Percentiles rank a stretch among this genome's conserved stretches.
Conservation (phyloP, 139 green algal genomes). For the Zygnema cylindricum region DNA sequence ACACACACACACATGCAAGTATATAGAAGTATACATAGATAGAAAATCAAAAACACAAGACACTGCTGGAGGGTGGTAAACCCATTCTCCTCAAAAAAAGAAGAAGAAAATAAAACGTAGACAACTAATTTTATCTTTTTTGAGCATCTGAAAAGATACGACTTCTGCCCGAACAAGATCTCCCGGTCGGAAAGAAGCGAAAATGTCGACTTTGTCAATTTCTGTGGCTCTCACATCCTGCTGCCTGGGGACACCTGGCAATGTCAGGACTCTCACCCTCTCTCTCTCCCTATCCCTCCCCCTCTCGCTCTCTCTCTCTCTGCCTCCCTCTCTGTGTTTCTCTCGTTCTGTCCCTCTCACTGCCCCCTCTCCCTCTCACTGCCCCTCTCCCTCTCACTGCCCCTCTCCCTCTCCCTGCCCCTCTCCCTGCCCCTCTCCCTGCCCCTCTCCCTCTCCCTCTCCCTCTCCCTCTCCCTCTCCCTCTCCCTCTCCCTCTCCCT, state of each 20-base stretch:
- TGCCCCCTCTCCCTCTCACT: too few species aligned
- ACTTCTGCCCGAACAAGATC: conserved; percentile 82
- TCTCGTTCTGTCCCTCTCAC: neutral
- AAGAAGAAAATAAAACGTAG: neutral
- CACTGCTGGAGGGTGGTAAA: neutral
- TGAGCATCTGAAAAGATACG: conserved; percentile 13
- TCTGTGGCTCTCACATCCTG: conserved; percentile 75
- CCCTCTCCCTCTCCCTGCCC: too few species aligned
- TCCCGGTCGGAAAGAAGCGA: conserved; percentile 85
- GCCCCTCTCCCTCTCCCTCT: too few species aligned
- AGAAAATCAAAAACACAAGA: neutral
- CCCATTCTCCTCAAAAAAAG: neutral
- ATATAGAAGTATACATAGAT: neutral
- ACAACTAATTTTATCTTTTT: conserved; percentile 5
- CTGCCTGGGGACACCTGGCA: conserved; percentile 26
- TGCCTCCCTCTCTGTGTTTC: too few species aligned
- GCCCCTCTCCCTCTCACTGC: too few species aligned
- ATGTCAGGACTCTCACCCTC: neutral
- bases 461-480: too few species aligned
- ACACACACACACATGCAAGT: too few species aligned
- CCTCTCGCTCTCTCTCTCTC: too few species aligned
- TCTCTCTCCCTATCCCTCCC: neutral
- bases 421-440: too few species aligned
- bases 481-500: too few species aligned
- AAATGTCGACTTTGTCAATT: conserved; percentile 87